Base-by-base conservation (phyloP, 2,329 filamentous ascomycete genomes). In the Penicillium sp. region DNA sequence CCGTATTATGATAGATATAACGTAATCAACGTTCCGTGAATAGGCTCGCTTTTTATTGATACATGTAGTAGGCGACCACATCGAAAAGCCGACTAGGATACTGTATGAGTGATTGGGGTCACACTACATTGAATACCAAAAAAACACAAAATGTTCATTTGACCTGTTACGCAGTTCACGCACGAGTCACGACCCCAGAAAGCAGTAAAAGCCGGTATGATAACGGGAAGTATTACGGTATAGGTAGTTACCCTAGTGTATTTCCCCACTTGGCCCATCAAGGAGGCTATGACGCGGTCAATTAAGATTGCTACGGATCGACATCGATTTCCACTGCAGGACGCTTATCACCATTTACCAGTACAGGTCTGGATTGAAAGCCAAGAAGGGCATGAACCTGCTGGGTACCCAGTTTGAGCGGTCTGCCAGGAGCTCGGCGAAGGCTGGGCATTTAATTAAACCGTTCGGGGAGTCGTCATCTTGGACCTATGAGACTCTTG, bases 231-330 rank as follows among this genome's bases (percentile, higher is more conserved):
- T 31, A 7, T 49, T 29, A 43, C 48, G 2, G 35, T 6, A 6
- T 25, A 40, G 18, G 11, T 25, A 40, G 18, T 25, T 40, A 49
- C 35, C 18, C 41, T 51, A 51, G 41, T 37, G 49, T 51, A 45
- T 44, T 51, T 26, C 8, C 6, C 14, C 9, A 15, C 5, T 15
- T 26, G 49, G 29, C 40, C 37, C 40, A 29, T 15, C 48, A 33
- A 14, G 7, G 27, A 50, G 44, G 50, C 27, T 25, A 61, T 63
- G 60, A 63, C 58, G 61, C 56, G 60, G 60, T 54, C 42, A 44
- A 58, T 50, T 56, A 57, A 62, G 57, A 62, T 60, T 62, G 42
- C 53, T 53, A 54, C 52, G 29, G 59, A 62, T 61, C 58, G 52
- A 53, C 52, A 14, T 43, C 33, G 37, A 18, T 48, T 41, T n/a